phyloP scores from a whole-genome alignment of 495 filamentous ascomycete genomes.

The Neurospora hispaniola region DNA sequence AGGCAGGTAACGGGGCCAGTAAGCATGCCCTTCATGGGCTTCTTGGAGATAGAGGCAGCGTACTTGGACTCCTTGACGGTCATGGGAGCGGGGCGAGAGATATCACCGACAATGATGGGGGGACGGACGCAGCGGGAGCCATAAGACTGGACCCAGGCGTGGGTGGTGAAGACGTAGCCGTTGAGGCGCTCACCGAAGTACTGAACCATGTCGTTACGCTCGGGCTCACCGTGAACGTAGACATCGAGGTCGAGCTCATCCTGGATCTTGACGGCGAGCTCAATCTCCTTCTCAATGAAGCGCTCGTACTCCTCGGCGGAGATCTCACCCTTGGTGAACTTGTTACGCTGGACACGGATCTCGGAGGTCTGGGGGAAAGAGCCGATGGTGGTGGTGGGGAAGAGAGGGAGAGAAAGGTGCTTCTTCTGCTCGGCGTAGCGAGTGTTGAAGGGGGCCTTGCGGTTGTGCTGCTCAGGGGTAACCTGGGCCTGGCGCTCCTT shows the following conservation, averaged over 20 bases:
- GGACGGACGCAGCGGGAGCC: constrained; percentile 96
- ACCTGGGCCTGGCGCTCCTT: constrained; percentile 88
- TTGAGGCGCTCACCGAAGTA: constrained; percentile 97
- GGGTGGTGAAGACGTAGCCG: constrained; percentile 97
- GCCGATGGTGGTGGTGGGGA: constrained; percentile 98
- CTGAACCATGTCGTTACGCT: constrained; percentile 99
- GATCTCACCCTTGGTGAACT: constrained; percentile 97
- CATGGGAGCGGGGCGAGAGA: constrained; percentile 93
- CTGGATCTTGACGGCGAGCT: constrained; percentile 86
- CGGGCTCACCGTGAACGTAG: constrained; percentile 94
- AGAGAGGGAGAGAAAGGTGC: constrained; percentile 81
- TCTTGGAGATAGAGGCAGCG: constrained; percentile 87
- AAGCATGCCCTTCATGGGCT: constrained; percentile 99
- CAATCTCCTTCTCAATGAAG: constrained; percentile 98
- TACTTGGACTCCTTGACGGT: constrained; percentile 99
- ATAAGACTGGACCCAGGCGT: constrained; percentile 97
- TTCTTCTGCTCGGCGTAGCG: constrained; percentile 79
- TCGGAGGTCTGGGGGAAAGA: constrained; percentile 99
- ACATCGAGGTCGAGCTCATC: constrained; percentile 92
- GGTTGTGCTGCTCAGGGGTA: constrained; percentile 75
- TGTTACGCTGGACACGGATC: constrained; percentile 90
- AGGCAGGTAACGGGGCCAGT: constrained; percentile 98
- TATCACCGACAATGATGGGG: constrained; percentile 95
- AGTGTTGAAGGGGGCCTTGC: constrained; percentile 73
- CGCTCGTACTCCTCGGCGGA: constrained; percentile 83